phyloP scores from a whole-genome alignment of 306 rosid genomes.

The Senna siamea region DNA sequence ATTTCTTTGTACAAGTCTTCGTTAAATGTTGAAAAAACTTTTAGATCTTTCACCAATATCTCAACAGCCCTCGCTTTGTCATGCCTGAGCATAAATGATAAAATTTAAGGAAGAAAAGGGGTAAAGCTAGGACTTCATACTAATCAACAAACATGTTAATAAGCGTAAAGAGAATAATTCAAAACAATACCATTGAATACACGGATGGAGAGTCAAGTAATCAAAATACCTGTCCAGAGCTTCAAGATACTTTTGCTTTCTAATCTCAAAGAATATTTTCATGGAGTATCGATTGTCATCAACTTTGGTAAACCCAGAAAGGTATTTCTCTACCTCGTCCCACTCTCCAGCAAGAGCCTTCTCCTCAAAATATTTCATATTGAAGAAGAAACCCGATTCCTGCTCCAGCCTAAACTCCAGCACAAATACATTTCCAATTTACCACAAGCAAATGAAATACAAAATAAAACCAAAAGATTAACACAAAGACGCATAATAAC shows the following conservation, averaged over 20 bases:
- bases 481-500: neutral
- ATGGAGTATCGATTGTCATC: conserved; percentile 73
- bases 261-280: conserved; percentile 73
- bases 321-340: conserved; percentile 79
- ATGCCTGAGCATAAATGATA: conserved; percentile 42
- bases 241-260: conserved; percentile 88
- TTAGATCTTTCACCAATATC: conserved; percentile 70
- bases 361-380: conserved; percentile 79
- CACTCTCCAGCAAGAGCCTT: conserved; percentile 68
- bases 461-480: neutral
- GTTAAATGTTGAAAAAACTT: conserved; percentile 61
- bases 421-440: conserved; percentile 13
- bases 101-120: conserved; percentile 24
- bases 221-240: conserved; percentile 71
- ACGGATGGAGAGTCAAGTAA: neutral
- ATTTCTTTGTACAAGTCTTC: conserved; percentile 74
- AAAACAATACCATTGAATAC: conserved; percentile 2
- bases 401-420: conserved; percentile 27
- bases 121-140: neutral
- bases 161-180: conserved; percentile 3
- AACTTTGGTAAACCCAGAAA: conserved; percentile 66
- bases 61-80: conserved; percentile 67
- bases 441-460: neutral
- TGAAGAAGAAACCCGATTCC: conserved; percentile 55
- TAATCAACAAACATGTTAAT: conserved; percentile 3